Evolutionary conservation across 225 moss, liverwort and hornwort species (phyloP).

Genomic region (Neckera pumila): DNA sequence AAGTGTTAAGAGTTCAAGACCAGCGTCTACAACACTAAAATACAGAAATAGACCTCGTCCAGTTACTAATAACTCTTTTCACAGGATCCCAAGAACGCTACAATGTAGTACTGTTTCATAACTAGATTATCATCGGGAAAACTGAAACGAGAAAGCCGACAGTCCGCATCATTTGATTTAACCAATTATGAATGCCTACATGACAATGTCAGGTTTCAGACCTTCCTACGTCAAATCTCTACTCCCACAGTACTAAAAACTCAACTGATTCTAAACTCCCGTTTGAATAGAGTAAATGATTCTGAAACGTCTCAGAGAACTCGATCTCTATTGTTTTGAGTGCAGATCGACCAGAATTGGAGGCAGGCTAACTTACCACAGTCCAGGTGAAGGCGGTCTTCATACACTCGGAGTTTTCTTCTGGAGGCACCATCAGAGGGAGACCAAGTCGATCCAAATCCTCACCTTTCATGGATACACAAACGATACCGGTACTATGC

Average conservation of each 20-base stretch:
- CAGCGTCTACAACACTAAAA: background rate
- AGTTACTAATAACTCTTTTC: background rate
- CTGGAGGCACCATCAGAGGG: conserved; percentile 69
- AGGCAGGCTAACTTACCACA: conserved; percentile 46
- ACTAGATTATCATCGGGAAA: background rate
- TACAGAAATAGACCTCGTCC: background rate
- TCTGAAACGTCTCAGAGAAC: background rate
- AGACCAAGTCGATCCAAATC: conserved; percentile 71
- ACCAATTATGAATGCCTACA: background rate
- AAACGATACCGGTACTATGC: conserved; percentile 76
- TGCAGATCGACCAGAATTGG: background rate
- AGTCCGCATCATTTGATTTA: background rate
- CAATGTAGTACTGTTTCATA: background rate
- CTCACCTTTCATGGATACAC: conserved; percentile 82
- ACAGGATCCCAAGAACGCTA: background rate
- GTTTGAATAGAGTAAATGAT: background rate
- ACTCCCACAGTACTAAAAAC: background rate
- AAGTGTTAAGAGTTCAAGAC: background rate
- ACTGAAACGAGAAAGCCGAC: background rate
- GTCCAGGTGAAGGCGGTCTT: conserved; percentile 86
- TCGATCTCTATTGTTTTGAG: background rate
- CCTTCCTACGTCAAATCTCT: background rate
- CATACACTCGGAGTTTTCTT: conserved; percentile 60
- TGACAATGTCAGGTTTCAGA: background rate
- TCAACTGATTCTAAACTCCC: background rate